Evolutionary conservation across 306 rosid species (phyloP).

Genomic region (Pueraria montana): DNA sequence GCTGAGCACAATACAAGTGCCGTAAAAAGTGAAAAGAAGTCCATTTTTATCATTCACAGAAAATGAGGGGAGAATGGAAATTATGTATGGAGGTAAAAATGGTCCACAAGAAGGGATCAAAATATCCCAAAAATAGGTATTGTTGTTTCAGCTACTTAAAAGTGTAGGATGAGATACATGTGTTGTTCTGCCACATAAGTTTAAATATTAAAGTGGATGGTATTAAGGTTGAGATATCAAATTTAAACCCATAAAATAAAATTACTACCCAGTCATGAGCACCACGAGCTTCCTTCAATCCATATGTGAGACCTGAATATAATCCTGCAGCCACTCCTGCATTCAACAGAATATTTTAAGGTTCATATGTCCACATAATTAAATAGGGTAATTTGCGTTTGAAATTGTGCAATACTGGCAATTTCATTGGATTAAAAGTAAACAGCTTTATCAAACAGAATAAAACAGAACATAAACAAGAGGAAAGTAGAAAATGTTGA

Average conservation of each 20-base stretch:
- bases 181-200: neutral
- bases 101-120: constrained; percentile 13
- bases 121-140: neutral
- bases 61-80: neutral
- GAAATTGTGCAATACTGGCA: neutral
- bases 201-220: neutral
- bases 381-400: neutral
- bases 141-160: neutral
- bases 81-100: neutral
- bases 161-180: neutral
- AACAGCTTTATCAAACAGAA: neutral
- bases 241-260: too few species aligned
- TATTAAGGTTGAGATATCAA: neutral
- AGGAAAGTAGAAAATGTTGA: constrained; percentile 4
- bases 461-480: constrained; percentile 18
- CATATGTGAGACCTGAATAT: constrained; percentile 94
- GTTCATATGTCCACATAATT: neutral
- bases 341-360: constrained; percentile 24
- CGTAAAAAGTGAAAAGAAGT: neutral
- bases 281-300: constrained; percentile 91
- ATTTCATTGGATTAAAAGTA: neutral
- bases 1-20: neutral
- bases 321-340: constrained; percentile 94
- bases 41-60: neutral
- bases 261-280: constrained; percentile 95